Conservation (phyloP, 139 green algal species). For the Auxenochlorella pyrenoidosa region DNA sequence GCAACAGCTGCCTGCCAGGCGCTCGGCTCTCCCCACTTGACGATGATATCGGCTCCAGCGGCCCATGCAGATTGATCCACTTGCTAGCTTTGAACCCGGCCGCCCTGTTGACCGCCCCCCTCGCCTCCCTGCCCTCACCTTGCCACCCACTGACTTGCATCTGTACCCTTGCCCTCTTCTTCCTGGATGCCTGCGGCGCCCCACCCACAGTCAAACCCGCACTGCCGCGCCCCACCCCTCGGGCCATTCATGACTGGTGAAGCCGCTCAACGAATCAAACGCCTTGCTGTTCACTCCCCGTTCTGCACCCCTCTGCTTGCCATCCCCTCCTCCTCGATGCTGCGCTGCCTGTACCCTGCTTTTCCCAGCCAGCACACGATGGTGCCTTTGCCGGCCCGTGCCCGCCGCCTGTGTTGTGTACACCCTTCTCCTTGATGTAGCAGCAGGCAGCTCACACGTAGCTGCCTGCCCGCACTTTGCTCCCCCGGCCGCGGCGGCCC, state of each 20-base stretch:
- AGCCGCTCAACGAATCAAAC: background rate
- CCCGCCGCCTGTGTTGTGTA: background rate
- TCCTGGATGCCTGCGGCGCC: background rate
- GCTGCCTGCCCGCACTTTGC: background rate
- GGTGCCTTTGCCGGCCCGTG: background rate
- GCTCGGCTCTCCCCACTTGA: no score
- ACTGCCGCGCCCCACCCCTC: background rate
- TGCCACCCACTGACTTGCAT: background rate
- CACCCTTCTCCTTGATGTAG: background rate
- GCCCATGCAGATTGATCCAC: no score
- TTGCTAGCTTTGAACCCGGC: no score
- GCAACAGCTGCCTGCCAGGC: background rate
- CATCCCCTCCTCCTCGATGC: background rate
- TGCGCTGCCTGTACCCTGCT: background rate
- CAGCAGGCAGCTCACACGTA: background rate
- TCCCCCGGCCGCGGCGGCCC: background rate
- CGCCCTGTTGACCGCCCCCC: no score
- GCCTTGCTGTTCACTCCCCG: background rate
- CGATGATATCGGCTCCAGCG: no score
- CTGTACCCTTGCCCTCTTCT: background rate
- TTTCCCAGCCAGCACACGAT: background rate
- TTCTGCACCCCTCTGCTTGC: background rate
- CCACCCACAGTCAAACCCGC: background rate
- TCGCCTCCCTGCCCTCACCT: no score
- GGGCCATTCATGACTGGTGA: background rate